phyloP scores from a whole-genome alignment of 331 rosid genomes.

The Arachis monticola region DNA sequence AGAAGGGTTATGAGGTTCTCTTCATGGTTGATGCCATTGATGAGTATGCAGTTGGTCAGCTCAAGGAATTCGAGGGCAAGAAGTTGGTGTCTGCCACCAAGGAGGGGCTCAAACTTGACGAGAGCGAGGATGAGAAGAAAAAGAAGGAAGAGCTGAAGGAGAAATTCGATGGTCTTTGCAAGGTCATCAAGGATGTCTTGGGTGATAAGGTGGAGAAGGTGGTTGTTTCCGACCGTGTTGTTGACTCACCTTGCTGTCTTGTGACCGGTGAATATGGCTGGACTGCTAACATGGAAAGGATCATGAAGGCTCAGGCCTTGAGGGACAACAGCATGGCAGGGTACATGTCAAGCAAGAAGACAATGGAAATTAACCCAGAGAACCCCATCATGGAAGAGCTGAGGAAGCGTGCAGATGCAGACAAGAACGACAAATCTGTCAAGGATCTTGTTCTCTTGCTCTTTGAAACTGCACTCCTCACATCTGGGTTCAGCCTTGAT shows the following conservation, averaged over 20 bases:
- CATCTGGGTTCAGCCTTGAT: conserved; percentile 89
- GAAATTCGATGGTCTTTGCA: conserved; percentile 78
- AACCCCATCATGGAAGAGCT: conserved; percentile 93
- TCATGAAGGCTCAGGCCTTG: conserved; percentile 89
- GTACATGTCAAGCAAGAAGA: conserved; percentile 91
- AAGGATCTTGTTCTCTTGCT: conserved; percentile 82
- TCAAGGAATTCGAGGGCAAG: conserved; percentile 84
- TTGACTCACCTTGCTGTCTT: conserved; percentile 84
- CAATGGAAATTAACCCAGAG: conserved; percentile 90
- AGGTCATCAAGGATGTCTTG: conserved; percentile 83
- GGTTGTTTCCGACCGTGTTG: conserved; percentile 84
- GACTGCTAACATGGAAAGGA: conserved; percentile 96
- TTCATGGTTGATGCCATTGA: conserved; percentile 90
- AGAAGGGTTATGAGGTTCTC: conserved; percentile 76
- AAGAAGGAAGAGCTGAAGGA: conserved; percentile 62
- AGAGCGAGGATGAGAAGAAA: conserved; percentile 72
- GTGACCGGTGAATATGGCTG: conserved; percentile 91
- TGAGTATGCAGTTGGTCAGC: conserved; percentile 83
- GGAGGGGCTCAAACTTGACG: conserved; percentile 82
- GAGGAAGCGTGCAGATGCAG: conserved; percentile 77
- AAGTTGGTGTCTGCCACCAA: conserved; percentile 86
- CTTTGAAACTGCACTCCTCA: conserved; percentile 83
- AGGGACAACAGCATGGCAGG: conserved; percentile 93
- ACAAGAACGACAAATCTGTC: conserved; percentile 84
- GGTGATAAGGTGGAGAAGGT: conserved; percentile 88